phyloP scores from a whole-genome alignment of 2,329 filamentous ascomycete genomes.

The Fusarium cyanostomum region DNA sequence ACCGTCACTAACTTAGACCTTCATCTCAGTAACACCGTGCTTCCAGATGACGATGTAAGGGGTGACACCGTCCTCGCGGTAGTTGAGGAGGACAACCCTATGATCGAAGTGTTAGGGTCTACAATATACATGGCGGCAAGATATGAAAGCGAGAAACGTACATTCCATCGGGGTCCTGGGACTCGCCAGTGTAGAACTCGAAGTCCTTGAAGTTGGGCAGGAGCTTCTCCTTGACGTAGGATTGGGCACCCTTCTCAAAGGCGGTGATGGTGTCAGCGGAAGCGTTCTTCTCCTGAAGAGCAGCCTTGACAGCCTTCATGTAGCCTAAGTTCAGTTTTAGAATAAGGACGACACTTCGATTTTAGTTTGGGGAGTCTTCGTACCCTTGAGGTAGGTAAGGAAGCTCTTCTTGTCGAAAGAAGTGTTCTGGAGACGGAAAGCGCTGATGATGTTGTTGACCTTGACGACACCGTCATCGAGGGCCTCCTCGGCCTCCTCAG shows the following conservation, averaged over 20 bases:
- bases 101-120: constrained; percentile 12
- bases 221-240: constrained; percentile 84
- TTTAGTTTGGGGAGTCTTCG: constrained; percentile 33
- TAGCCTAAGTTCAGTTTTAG: constrained; percentile 66
- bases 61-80: constrained; percentile 94
- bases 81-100: constrained; percentile 92
- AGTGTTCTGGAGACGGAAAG: constrained; percentile 86
- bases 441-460: constrained; percentile 93
- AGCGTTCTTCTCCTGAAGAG: constrained; percentile 70
- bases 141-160: constrained; percentile 58
- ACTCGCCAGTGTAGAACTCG: constrained; percentile 92
- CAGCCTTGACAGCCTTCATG: constrained; percentile 87
- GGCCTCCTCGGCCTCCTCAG: constrained; percentile 84
- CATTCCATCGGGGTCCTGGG: constrained; percentile 95
- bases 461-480: constrained; percentile 74
- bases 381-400: constrained; percentile 86
- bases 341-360: not conserved
- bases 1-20: constrained; percentile 74
- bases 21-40: constrained; percentile 87
- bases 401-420: constrained; percentile 89
- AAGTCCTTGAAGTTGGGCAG: constrained; percentile 91
- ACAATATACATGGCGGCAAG: not conserved
- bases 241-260: constrained; percentile 80
- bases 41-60: constrained; percentile 95
- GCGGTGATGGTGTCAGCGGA: constrained; percentile 73